A percentile compares a stretch with the other conserved stretches of the same genome.
Evolutionary conservation across 2,329 filamentous ascomycete species (phyloP).

Genomic region (Penicillium sp.): DNA sequence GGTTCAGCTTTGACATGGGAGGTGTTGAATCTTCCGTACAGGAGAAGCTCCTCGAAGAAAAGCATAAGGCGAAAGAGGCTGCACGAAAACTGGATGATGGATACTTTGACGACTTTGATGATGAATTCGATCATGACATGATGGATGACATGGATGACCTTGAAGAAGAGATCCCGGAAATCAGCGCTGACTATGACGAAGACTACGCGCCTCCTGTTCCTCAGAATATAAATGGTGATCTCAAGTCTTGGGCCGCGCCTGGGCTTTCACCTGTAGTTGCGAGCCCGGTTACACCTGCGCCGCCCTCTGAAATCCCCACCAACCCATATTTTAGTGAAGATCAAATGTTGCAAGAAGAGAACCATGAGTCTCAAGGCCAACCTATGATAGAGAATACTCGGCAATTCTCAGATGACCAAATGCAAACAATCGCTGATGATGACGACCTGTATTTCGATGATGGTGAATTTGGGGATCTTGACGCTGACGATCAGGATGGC

Average conservation of each 20-base stretch:
- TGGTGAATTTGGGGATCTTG: conserved; percentile 46
- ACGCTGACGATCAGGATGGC: conserved; percentile 30
- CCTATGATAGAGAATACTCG: neutral
- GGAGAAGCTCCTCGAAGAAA: conserved; percentile 64
- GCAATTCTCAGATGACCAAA: neutral
- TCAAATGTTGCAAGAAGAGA: neutral
- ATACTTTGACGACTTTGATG: conserved; percentile 43
- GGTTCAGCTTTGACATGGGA: conserved; percentile 66
- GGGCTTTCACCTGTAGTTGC: conserved; percentile 37
- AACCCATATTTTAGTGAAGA: neutral
- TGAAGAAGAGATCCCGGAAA: conserved; percentile 50
- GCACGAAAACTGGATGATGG: conserved; percentile 36
- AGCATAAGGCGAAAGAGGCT: conserved; percentile 57
- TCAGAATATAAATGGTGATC: conserved; percentile 18
- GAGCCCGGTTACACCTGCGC: conserved; percentile 32
- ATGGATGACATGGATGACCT: conserved; percentile 45
- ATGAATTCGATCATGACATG: conserved; percentile 48
- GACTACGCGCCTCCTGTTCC: conserved; percentile 25
- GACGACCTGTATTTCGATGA: conserved; percentile 52
- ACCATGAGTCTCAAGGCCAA: neutral
- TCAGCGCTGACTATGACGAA: conserved; percentile 49
- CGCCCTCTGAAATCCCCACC: conserved; percentile 7
- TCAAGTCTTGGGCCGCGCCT: conserved; percentile 37
- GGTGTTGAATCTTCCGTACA: conserved; percentile 59
- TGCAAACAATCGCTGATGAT: conserved; percentile 24